A percentile compares a stretch with the other conserved stretches of the same genome.
These are phyloP conservation scores for Yamadazyma conglobata DNA, from an alignment of 1,139 yeast genomes.

Conservation along the genomic window DNA sequence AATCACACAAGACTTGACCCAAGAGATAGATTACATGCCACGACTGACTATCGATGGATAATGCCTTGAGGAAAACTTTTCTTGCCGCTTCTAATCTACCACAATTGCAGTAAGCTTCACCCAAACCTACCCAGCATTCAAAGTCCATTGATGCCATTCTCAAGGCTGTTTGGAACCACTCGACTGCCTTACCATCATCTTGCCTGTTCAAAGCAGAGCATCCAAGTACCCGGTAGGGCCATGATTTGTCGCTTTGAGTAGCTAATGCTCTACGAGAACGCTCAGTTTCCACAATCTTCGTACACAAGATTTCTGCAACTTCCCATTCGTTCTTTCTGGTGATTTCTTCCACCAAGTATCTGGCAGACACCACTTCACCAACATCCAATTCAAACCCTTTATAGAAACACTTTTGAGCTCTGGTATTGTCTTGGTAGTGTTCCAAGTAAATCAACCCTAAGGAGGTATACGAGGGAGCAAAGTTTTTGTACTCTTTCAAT, in stretches of 20 bases:
- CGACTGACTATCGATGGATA: constrained; percentile 37
- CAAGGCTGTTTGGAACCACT: constrained; percentile 83
- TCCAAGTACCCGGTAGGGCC: constrained; percentile 92
- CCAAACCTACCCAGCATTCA: constrained; percentile 89
- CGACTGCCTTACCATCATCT: constrained; percentile 77
- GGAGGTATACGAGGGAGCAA: constrained; percentile 76
- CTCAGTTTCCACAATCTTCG: constrained; percentile 61
- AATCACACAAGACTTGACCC: constrained; percentile 55
- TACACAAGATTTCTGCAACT: constrained; percentile 72
- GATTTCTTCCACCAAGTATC: constrained; percentile 64
- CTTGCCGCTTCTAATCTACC: constrained; percentile 86
- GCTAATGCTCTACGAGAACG: constrained; percentile 50
- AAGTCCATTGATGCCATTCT: constrained; percentile 64
- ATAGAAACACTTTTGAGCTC: constrained; percentile 85
- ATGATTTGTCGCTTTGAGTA: constrained; percentile 42
- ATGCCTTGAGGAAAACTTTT: constrained; percentile 72
- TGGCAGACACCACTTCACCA: constrained; percentile 72
- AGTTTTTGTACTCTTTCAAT: constrained; percentile 57
- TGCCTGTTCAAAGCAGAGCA: constrained; percentile 69
- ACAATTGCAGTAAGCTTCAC: constrained; percentile 84
- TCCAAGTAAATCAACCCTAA: constrained; percentile 69
- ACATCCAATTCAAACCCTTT: constrained; percentile 87
- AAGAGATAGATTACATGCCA: constrained; percentile 67
- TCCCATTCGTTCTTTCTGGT: constrained; percentile 76
- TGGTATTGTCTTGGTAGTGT: constrained; percentile 51